These are phyloP conservation scores for Plectosphaerella sp. DNA, from an alignment of 2,329 filamentous ascomycete species.

Conservation along the genomic window DNA sequence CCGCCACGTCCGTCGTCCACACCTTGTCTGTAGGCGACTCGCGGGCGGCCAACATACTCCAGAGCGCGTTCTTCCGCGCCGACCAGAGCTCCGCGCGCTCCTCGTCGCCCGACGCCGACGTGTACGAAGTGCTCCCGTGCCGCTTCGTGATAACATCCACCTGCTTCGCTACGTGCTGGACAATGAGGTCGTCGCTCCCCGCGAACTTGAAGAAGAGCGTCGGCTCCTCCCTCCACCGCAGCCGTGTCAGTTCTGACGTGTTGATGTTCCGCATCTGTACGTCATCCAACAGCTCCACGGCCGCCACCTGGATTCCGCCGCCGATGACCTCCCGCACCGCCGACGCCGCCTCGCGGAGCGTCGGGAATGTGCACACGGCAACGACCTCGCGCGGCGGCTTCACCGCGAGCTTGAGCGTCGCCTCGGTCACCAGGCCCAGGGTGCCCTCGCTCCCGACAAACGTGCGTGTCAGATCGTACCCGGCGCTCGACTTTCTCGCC, in stretches of 20 bases:
- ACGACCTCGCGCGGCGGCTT: conserved; percentile 67
- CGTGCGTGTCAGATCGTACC: conserved; percentile 75
- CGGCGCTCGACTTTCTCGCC: conserved; percentile 73
- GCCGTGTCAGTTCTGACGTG: conserved; percentile 50
- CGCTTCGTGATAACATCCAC: conserved; percentile 7
- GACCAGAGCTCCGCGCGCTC: conserved; percentile 49
- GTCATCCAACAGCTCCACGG: conserved; percentile 76
- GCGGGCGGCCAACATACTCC: conserved; percentile 55
- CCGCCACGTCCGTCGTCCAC: conserved; percentile 66
- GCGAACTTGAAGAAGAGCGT: conserved; percentile 71
- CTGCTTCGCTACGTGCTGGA: conserved; percentile 21
- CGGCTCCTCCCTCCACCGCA: conserved; percentile 58
- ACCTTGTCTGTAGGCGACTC: conserved; percentile 43
- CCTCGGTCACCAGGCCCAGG: conserved; percentile 74
- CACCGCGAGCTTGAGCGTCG: conserved; percentile 69
- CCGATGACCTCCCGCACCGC: conserved; percentile 69
- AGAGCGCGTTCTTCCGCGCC: conserved; percentile 61
- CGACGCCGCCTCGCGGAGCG: conserved; percentile 59
- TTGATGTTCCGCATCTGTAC: conserved; percentile 64
- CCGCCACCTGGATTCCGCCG: conserved; percentile 70
- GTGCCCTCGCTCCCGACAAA: conserved; percentile 84
- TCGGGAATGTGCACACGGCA: conserved; percentile 50
- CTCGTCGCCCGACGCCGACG: conserved; percentile 46
- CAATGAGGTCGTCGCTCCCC: conserved; percentile 43
- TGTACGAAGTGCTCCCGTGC: conserved; percentile 48